Evolutionary conservation across 164 flowering plant genomes (phyloP).

Genomic region (Nymphaea colorata): DNA sequence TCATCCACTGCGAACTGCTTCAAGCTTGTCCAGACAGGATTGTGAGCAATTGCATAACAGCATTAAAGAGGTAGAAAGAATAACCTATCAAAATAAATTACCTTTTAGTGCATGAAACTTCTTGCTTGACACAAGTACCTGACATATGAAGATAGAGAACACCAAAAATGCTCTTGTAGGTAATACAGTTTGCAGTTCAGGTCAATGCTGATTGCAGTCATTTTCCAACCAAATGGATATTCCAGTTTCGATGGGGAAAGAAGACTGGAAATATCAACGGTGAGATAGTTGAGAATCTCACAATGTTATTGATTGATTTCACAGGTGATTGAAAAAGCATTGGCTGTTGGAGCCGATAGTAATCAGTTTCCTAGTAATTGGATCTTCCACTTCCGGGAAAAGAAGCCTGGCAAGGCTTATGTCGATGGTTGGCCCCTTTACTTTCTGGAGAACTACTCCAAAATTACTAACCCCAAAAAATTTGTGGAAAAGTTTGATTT

Average conservation of each 20-base stretch:
- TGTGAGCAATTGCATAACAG: slow-evolving; percentile 47
- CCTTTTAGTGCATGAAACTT: too few species aligned
- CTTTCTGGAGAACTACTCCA: slow-evolving; percentile 5
- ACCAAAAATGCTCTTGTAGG: slow-evolving; percentile 43
- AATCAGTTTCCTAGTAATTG: slow-evolving; percentile 79
- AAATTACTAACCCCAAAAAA: background rate
- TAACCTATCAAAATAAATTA: too few species aligned
- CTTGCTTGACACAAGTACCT: too few species aligned
- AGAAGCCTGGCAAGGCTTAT: slow-evolving; percentile 91
- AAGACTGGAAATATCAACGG: slow-evolving; percentile 85
- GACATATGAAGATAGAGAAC: background rate
- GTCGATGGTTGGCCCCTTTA: slow-evolving; percentile 84
- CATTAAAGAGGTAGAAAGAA: slow-evolving; percentile 60
- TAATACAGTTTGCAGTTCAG: slow-evolving; percentile 64
- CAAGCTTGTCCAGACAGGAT: slow-evolving; percentile 55
- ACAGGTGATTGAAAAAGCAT: slow-evolving; percentile 86
- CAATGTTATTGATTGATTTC: slow-evolving; percentile 32
- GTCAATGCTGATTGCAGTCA: slow-evolving; percentile 75
- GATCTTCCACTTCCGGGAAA: slow-evolving; percentile 89
- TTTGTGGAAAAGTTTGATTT: background rate
- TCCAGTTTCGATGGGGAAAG: slow-evolving; percentile 97
- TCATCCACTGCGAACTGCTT: slow-evolving; percentile 69
- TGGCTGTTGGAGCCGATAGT: slow-evolving; percentile 96
- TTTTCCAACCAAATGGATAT: slow-evolving; percentile 90
- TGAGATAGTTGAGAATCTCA: slow-evolving; percentile 30